A percentile compares a stretch with the other conserved stretches of the same genome.
phyloP scores from a whole-genome alignment of 2,329 filamentous ascomycete genomes.

The Alternaria alternata region DNA sequence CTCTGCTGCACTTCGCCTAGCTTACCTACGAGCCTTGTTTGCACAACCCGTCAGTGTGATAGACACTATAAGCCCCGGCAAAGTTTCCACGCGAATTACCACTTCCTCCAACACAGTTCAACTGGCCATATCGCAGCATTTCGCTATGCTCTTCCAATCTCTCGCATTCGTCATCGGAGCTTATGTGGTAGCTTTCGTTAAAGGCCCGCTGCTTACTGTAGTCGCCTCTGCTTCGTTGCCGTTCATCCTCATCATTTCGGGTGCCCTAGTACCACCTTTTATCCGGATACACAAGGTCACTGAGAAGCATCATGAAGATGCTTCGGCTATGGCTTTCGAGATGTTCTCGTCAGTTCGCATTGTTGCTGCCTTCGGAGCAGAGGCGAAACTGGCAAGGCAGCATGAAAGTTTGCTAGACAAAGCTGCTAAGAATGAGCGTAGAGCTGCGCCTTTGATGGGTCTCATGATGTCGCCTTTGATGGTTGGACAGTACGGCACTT shows the following conservation, averaged over 20 bases:
- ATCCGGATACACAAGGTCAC: constrained; percentile 46
- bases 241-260: constrained; percentile 48
- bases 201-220: constrained; percentile 61
- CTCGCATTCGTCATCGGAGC: constrained; percentile 46
- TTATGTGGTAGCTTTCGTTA: constrained; percentile 60
- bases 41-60: constrained; percentile 59
- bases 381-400: constrained; percentile 43
- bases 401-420: constrained; percentile 40
- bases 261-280: constrained; percentile 40
- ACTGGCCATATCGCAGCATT: constrained; percentile 62
- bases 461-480: constrained; percentile 46
- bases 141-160: constrained; percentile 57
- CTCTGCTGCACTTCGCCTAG: constrained; percentile 59
- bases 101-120: constrained; percentile 63
- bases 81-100: constrained; percentile 62
- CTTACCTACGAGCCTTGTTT: constrained; percentile 61
- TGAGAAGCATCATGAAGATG: constrained; percentile 42
- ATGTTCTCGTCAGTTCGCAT: constrained; percentile 51
- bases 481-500: constrained; percentile 48
- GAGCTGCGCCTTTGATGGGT: constrained; percentile 43
- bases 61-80: constrained; percentile 59
- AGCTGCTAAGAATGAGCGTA: constrained; percentile 39
- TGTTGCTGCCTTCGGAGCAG: constrained; percentile 50
- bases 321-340: constrained; percentile 49
- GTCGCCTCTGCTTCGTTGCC: constrained; percentile 58